Base-by-base conservation (phyloP, 1,284 basidiomycete species). In the Garcileccinum viscosum region DNA sequence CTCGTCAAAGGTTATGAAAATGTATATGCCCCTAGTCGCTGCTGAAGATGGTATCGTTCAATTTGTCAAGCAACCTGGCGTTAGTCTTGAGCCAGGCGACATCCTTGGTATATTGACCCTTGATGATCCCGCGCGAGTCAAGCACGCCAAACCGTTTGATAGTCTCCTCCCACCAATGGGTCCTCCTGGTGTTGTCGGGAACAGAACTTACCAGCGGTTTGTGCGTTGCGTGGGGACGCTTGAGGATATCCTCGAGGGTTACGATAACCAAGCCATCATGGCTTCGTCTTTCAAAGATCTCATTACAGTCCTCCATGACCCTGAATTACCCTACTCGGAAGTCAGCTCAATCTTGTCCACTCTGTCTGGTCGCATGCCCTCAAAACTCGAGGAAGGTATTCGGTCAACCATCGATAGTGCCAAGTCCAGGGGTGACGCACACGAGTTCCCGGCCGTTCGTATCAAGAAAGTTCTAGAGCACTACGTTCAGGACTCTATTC, bases 21-120 rank as follows among this genome's bases (percentile, higher is more conserved):
- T 98, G 97, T 97, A 97, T 19, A 97, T 98, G 96, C 95, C 96
- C 19, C 90, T 99, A 69, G 91, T 96, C 67, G 96, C 97, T n/a
- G 89, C 93, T 4, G 98, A 99, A 81, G 95, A 97, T 80, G 98
- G 98, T 80, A 89, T 94, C 62, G 91, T 95, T n/a, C 95, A 97
- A 78, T 93, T 99, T 79, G 96, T 99, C 82, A 99, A 99, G 85
- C 96, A 99, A 79, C 95, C 97, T 65, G 98, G 98, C 75, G 94
- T 97, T 76, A 96, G 95, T 73, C 90, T 99, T 69, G 94, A 95
- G 75, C 95, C 97, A n/a, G 98, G 98, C 62, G 98, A 99, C 81
- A 96, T 99, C 72, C 62, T 99, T 71, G 98, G 98, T 84, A 97
- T 99, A 79, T 88, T 99, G 65, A 95, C 95, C 22, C 90, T 99